Percentiles rank a stretch among this genome's conserved stretches.
Evolutionary conservation across 192 early-diverging fungal genomes (phyloP).

Genomic region (Cladochytrium replicatum): DNA sequence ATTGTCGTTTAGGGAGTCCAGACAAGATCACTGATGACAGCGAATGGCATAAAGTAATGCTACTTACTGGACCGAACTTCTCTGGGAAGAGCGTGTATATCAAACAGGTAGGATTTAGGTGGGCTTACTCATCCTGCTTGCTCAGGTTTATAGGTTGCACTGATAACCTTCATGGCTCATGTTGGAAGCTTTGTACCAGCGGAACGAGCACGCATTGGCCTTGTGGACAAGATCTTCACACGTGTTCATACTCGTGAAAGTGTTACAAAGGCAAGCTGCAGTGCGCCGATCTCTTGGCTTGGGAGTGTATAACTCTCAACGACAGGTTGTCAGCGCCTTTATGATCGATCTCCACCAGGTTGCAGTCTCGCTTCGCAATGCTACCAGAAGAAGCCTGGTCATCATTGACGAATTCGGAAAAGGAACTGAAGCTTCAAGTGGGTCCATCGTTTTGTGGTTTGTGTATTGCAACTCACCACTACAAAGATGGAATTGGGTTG

Average conservation of each 20-base stretch:
- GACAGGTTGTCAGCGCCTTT: slow-evolving; percentile 60
- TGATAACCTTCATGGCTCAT: slow-evolving; percentile 83
- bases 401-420: slow-evolving; percentile 83
- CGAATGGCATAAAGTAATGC: slow-evolving; percentile 32
- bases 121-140: slow-evolving; percentile 2
- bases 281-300: neutral
- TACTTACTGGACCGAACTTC: slow-evolving; percentile 75
- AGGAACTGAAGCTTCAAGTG: slow-evolving; percentile 50
- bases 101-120: slow-evolving; percentile 15
- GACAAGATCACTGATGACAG: neutral
- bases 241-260: slow-evolving; percentile 60
- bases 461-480: neutral
- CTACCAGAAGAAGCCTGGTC: slow-evolving; percentile 47
- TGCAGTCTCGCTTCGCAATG: slow-evolving; percentile 31
- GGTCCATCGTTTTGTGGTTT: neutral
- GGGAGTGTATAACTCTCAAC: slow-evolving; percentile 1
- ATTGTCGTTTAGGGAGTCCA: slow-evolving; percentile 35
- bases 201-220: slow-evolving; percentile 49
- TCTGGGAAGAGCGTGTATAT: slow-evolving; percentile 56
- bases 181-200: slow-evolving; percentile 85
- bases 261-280: slow-evolving; percentile 32
- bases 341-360: slow-evolving; percentile 64
- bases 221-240: slow-evolving; percentile 73
- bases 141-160: slow-evolving; percentile 41
- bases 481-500: slow-evolving; percentile 67